A percentile compares a stretch with the other conserved stretches of the same genome.
Conservation (phyloP, 768 basidiomycete genomes). For the Pleurotus tuber-regium region DNA sequence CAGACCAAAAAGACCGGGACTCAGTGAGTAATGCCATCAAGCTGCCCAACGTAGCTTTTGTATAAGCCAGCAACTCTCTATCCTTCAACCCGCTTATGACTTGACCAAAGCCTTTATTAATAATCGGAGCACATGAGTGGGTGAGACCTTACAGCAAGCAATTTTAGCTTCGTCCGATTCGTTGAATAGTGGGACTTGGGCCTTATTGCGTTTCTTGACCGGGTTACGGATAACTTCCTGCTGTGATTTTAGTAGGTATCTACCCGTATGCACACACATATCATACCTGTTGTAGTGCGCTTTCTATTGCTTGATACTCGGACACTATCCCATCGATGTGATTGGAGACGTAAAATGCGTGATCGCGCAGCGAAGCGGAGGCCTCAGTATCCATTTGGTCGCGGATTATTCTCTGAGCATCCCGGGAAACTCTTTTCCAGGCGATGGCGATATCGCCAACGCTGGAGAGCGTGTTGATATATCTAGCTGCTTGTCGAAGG, state of each 20-base stretch:
- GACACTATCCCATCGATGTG: background rate
- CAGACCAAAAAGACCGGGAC: background rate
- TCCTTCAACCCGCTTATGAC: background rate
- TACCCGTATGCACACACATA: background rate
- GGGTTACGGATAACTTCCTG: background rate
- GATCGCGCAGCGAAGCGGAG: background rate
- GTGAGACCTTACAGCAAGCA: background rate
- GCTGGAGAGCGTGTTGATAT: background rate
- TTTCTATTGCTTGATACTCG: background rate
- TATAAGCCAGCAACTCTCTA: background rate
- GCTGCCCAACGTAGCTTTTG: background rate
- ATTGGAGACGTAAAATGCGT: background rate
- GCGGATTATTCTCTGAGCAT: background rate
- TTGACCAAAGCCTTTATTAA: background rate
- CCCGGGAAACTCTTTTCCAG: background rate
- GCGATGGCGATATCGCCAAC: background rate
- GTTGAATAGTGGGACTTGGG: background rate
- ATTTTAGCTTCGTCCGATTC: background rate
- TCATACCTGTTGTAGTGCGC: background rate
- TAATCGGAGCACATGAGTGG: background rate
- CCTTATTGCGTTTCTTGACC: background rate
- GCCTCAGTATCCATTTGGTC: background rate
- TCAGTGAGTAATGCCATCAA: background rate
- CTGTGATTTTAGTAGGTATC: background rate
- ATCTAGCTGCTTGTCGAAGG: background rate